A percentile compares a stretch with the other conserved stretches of the same genome.
These are phyloP conservation scores for Colletotrichum lindemuthianum DNA, from an alignment of 2,329 filamentous ascomycete species.

Conservation along the genomic window DNA sequence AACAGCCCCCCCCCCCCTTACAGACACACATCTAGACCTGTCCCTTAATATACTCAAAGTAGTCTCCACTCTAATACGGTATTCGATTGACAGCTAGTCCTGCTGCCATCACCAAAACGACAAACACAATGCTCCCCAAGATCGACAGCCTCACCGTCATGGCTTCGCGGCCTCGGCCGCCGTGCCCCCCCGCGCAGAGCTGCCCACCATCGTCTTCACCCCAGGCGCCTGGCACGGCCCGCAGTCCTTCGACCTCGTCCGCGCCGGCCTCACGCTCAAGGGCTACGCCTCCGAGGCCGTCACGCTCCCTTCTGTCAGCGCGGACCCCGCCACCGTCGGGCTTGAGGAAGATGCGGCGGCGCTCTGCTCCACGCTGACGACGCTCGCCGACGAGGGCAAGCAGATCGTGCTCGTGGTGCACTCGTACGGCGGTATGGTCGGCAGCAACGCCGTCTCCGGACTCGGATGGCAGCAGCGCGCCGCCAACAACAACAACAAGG, in stretches of 20 bases:
- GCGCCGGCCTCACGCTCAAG: constrained; percentile 42
- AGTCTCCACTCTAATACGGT: background rate
- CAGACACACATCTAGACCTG: background rate
- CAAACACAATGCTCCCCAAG: constrained; percentile 13
- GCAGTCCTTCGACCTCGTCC: constrained; percentile 43
- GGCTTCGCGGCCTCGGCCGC: constrained; percentile 18
- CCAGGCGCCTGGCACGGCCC: constrained; percentile 52
- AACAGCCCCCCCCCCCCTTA: background rate
- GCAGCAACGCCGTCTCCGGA: constrained; percentile 48
- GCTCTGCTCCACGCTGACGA: constrained; percentile 41
- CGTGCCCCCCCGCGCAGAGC: constrained; percentile 11
- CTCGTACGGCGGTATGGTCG: constrained; percentile 55
- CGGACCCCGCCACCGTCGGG: constrained; percentile 41
- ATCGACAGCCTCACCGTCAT: constrained; percentile 15
- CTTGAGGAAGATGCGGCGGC: constrained; percentile 45
- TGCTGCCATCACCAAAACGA: background rate
- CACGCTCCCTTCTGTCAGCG: constrained; percentile 45
- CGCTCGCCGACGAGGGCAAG: constrained; percentile 47
- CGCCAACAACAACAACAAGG: constrained; percentile 42
- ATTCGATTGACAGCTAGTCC: constrained; percentile 15
- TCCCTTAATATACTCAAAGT: constrained; percentile 5
- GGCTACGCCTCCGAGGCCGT: constrained; percentile 47
- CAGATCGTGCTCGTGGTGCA: constrained; percentile 54
- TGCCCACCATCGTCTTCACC: constrained; percentile 47
- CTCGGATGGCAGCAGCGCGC: constrained; percentile 47